Evolutionary conservation across 2,329 filamentous ascomycete species (phyloP).

Genomic region (Aspergillus piperis): DNA sequence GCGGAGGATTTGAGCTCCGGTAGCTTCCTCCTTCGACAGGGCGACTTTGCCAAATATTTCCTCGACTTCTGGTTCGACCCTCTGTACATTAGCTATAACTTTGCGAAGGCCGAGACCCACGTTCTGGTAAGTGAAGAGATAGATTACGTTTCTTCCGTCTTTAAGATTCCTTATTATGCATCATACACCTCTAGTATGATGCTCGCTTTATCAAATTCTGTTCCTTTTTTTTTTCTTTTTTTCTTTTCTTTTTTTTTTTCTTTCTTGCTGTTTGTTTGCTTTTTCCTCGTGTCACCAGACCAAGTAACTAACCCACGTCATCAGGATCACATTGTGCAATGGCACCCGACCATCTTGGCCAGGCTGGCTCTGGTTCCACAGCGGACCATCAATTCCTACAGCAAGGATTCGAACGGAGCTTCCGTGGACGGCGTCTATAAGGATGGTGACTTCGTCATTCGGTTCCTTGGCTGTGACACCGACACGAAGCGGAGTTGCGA

Average conservation of each 20-base stretch:
- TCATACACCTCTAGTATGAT: neutral
- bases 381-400: constrained; percentile 78
- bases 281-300: neutral
- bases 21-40: constrained; percentile 78
- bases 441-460: constrained; percentile 81
- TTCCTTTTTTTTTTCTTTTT: neutral
- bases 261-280: neutral
- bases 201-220: neutral
- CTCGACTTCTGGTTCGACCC: constrained; percentile 96
- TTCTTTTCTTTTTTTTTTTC: too few relatives aligned
- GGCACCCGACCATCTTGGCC: constrained; percentile 93
- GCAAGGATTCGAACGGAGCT: constrained; percentile 43
- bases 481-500: constrained; percentile 63
- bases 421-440: constrained; percentile 65
- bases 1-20: constrained; percentile 72
- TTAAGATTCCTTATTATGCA: neutral
- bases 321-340: constrained; percentile 86
- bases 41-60: constrained; percentile 91
- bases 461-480: constrained; percentile 72
- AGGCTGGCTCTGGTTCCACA: constrained; percentile 90
- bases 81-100: constrained; percentile 90
- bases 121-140: constrained; percentile 66
- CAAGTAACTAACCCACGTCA: constrained; percentile 34
- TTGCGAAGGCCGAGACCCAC: constrained; percentile 90
- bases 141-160: neutral